Base-by-base conservation (phyloP, 371 early-diverging fungal genomes). In the Actinomortierella ambigua region DNA sequence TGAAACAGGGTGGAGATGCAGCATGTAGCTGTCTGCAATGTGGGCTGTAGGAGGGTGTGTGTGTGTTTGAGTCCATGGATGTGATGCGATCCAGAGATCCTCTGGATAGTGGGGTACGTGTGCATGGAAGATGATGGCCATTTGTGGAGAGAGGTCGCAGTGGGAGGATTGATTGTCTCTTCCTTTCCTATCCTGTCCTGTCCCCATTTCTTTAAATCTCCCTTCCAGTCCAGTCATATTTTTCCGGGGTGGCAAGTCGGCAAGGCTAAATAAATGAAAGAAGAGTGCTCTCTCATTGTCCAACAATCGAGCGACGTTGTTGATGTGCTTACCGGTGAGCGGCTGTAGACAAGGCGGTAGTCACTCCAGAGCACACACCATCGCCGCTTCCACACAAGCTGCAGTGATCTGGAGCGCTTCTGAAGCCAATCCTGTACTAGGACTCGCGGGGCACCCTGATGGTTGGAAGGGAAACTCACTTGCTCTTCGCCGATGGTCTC, bases 291-390 rank as follows among this genome's bases (percentile, higher is more conserved):
- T 27, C 11, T 22, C 17, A 13, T 9, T 18, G 20, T 11, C 15
- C 40, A 24, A 14, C 39, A 11, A n/a, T n/a, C 34, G 11, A 34
- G 34, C 11, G 11, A 39, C 34, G 2, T 53, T 20, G 11, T 11
- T 42, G 24, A 46, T 43, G 5, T 6, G 41, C 66, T 65, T 71
- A 71, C 73, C n/a, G 53, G 65, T 26, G 73, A 59, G 18, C 73
- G 63, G 48, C 59, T 66, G 41, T 50, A 71, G 28, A 24, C 56
- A 39, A 71, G 44, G 15, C 53, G 59, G 46, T 34, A 34, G 34
- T 59, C 63, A n/a, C 66, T 63, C n/a, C 59, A 55, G n/a, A 71
- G 60, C 29, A 71, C 67, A 60, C 73, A 71, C 73, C 73, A 71
- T 9, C 73, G 73, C 3, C 73, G 50, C 27, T 71, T 71, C 73